Conservation (phyloP, 345 rosid species). For the Eucalyptus sideroxylon region DNA sequence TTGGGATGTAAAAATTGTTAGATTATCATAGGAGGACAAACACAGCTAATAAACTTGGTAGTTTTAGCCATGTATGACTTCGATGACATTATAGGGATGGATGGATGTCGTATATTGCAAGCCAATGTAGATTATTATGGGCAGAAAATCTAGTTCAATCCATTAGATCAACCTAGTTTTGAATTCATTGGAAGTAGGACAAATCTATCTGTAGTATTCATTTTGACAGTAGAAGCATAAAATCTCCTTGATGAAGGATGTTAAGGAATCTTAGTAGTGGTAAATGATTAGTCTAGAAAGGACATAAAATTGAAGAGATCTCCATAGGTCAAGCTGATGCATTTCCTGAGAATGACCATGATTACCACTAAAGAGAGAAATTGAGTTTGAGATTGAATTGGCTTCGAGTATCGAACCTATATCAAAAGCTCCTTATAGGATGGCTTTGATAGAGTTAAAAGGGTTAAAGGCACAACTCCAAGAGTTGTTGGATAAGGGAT, state of each 20-base stretch:
- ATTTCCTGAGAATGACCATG: neutral
- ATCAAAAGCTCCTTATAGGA: neutral
- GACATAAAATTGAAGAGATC: neutral
- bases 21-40: neutral
- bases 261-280: neutral
- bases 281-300: neutral
- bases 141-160: neutral
- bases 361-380: neutral
- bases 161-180: neutral
- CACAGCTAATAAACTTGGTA: too few species aligned
- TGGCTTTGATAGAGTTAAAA: neutral
- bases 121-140: neutral
- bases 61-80: neutral
- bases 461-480: too few species aligned
- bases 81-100: neutral
- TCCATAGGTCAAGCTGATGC: neutral
- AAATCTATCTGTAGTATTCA: neutral
- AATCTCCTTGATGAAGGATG: neutral
- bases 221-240: neutral
- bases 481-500: neutral
- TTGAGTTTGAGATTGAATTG: neutral
- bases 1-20: neutral
- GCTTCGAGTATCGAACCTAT: rapidly evolving
- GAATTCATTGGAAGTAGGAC: neutral
- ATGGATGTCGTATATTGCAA: too few species aligned